phyloP scores from a whole-genome alignment of 768 basidiomycete species.

The Brasilioporus rufonigricans region DNA sequence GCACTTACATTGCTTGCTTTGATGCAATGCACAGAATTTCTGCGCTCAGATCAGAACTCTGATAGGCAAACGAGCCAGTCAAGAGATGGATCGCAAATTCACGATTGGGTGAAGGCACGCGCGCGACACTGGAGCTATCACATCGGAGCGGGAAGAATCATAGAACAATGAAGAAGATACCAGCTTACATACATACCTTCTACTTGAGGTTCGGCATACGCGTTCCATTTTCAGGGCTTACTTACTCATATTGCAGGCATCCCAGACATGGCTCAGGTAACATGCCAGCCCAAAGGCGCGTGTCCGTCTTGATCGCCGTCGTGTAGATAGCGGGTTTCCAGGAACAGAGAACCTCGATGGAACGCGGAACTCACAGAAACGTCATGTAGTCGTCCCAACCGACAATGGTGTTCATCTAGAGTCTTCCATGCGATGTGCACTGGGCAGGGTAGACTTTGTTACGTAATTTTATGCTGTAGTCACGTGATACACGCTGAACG shows the following conservation, averaged over 20 bases:
- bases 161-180: constrained; percentile 1
- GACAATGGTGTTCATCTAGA: too few species aligned
- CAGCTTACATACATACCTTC: constrained; percentile 16
- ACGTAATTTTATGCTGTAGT: background rate
- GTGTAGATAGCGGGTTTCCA: constrained; percentile 3
- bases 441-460: too few species aligned
- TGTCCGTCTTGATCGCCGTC: constrained; percentile 30
- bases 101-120: background rate
- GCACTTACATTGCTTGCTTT: background rate
- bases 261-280: constrained; percentile 1
- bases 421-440: too few species aligned
- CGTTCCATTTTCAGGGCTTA: constrained; percentile 11
- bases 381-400: background rate
- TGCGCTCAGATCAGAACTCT: background rate
- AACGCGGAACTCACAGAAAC: constrained; percentile 3
- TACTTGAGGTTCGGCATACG: background rate
- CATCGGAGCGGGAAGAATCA: constrained; percentile 16
- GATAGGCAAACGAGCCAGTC: background rate
- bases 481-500: constrained; percentile 13
- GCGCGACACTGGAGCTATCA: constrained; percentile 15
- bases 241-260: background rate
- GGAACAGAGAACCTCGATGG: constrained; percentile 6
- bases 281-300: constrained; percentile 12
- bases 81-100: background rate
- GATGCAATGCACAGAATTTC: background rate